Percentiles rank a stretch among this genome's conserved stretches.
Evolutionary conservation across 345 rosid species (phyloP).

Genomic region (Eucalyptus curtisii): DNA sequence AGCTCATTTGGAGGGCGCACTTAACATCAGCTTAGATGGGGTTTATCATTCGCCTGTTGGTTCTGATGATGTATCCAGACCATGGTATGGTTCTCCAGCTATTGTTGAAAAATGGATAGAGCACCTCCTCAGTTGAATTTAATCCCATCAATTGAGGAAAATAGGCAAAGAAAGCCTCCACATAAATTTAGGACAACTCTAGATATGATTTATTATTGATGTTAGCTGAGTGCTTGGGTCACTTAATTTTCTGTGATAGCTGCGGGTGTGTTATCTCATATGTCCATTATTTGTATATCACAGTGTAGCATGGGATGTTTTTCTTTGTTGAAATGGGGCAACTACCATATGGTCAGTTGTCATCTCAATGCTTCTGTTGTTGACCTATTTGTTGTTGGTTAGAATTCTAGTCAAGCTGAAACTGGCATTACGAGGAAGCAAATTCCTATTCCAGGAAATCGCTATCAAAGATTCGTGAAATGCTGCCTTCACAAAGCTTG

Average conservation of each 20-base stretch:
- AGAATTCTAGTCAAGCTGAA: background rate
- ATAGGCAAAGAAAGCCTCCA: background rate
- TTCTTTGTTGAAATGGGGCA: background rate
- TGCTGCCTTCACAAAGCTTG: background rate
- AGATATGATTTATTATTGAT: background rate
- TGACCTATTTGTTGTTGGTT: background rate
- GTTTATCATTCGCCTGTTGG: conserved; percentile 94
- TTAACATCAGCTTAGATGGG: conserved; percentile 64
- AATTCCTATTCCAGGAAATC: background rate
- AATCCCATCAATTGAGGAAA: background rate
- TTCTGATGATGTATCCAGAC: conserved; percentile 55
- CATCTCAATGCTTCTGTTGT: background rate
- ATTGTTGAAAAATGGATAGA: conserved; percentile 65
- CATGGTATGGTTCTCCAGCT: conserved; percentile 87
- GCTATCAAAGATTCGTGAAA: background rate
- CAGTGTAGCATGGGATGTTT: background rate
- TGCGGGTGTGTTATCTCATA: background rate
- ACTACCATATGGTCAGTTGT: background rate
- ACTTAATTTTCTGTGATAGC: background rate
- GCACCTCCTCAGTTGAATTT: conserved; percentile 43
- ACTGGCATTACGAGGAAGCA: background rate
- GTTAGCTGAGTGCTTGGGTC: background rate
- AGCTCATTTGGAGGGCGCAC: conserved; percentile 78
- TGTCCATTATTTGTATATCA: background rate
- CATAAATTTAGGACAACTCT: background rate